These are phyloP conservation scores for Candida oleophila DNA, from an alignment of 805 yeast species.

Conservation along the genomic window DNA sequence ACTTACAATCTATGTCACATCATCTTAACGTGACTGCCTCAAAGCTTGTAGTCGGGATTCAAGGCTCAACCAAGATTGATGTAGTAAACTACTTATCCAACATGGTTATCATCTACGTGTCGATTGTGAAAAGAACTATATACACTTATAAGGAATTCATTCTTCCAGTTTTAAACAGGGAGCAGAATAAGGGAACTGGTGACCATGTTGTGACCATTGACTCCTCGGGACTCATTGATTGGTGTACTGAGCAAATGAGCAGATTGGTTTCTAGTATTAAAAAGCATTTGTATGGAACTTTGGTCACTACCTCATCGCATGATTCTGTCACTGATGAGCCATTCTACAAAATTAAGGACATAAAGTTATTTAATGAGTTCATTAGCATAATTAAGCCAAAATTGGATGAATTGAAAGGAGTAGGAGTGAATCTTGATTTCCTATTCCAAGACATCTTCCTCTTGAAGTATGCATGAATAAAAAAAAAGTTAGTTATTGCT, in stretches of 20 bases:
- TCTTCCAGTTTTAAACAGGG: slow-evolving; percentile 39
- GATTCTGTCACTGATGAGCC: slow-evolving; percentile 24
- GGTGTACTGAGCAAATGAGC: slow-evolving; percentile 69
- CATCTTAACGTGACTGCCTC: slow-evolving; percentile 32
- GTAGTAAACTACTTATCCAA: slow-evolving; percentile 40
- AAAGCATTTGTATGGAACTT: slow-evolving; percentile 66
- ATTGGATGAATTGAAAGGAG: slow-evolving; percentile 56
- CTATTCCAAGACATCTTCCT: slow-evolving; percentile 47
- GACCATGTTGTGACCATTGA: slow-evolving; percentile 20
- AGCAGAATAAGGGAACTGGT: slow-evolving; percentile 4
- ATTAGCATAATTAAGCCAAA: slow-evolving; percentile 56
- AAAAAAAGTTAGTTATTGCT: too few species aligned
- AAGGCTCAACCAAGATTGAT: slow-evolving; percentile 44
- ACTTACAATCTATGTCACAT: slow-evolving; percentile 33
- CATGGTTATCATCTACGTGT: slow-evolving; percentile 37
- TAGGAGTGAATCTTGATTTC: slow-evolving; percentile 75
- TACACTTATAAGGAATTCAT: slow-evolving; percentile 48
- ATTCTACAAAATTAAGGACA: slow-evolving; percentile 32
- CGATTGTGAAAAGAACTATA: slow-evolving; percentile 55
- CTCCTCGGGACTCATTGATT: slow-evolving; percentile 65
- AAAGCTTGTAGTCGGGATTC: slow-evolving; percentile 35
- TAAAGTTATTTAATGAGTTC: slow-evolving; percentile 49
- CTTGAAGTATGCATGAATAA: slow-evolving; percentile 10
- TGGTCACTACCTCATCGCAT: slow-evolving; percentile 42
- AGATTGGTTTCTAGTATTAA: slow-evolving; percentile 58